These are phyloP conservation scores for Drosera spatulata DNA, from an alignment of 179 eudicot genomes.

Conservation along the genomic window DNA sequence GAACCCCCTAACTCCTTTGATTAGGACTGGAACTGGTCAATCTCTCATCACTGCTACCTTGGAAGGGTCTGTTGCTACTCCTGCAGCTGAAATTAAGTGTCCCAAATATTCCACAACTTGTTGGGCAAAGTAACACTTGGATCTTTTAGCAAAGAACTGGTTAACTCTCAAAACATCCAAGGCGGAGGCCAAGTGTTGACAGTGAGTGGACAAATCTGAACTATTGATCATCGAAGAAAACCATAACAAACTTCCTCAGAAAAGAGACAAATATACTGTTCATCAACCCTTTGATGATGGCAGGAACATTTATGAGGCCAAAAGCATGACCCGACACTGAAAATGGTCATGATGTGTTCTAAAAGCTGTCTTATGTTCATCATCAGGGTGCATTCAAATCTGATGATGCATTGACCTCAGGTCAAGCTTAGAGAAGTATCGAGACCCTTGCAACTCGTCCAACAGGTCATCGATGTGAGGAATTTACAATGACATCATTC, in stretches of 20 bases:
- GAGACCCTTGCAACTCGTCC: neutral
- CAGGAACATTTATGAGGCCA: neutral
- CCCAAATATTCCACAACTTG: conserved; percentile 1
- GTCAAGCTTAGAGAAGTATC: neutral
- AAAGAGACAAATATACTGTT: neutral
- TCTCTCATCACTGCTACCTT: neutral
- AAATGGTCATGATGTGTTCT: neutral
- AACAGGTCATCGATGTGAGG: conserved; percentile 1
- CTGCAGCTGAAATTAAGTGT: neutral
- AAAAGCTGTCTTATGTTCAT: neutral
- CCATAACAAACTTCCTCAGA: neutral
- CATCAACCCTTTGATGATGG: neutral
- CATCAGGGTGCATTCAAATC: neutral
- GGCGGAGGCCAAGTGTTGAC: neutral
- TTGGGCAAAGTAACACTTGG: conserved; percentile 1
- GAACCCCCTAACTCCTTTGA: neutral
- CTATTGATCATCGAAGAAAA: conserved; percentile 1
- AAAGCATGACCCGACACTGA: neutral
- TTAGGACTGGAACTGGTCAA: neutral
- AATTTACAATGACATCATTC: too few species aligned
- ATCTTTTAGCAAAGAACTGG: neutral
- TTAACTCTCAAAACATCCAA: neutral
- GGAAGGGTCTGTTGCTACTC: neutral
- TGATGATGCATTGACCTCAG: neutral
- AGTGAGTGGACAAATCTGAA: neutral